Conservation (phyloP, 148 eudicot genomes). For the Nepenthes mirabilis region DNA sequence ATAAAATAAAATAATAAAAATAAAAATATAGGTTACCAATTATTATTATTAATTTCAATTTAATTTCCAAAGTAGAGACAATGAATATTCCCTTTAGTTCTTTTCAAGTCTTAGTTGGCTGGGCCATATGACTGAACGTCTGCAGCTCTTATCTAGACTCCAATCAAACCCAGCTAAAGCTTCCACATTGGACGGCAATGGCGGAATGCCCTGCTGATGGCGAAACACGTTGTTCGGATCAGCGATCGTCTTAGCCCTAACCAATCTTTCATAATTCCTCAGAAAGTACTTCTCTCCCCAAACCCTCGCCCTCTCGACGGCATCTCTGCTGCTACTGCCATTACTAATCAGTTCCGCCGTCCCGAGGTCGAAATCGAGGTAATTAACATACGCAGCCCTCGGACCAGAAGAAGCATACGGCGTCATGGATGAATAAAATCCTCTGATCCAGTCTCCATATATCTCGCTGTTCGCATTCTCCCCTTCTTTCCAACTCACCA, state of each 20-base stretch:
- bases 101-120: too few relatives aligned
- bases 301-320: slow-evolving; percentile 33
- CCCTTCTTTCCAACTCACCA: slow-evolving; percentile 34
- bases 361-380: slow-evolving; percentile 49
- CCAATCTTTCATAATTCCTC: slow-evolving; percentile 45
- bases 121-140: too few relatives aligned
- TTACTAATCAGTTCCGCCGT: slow-evolving; percentile 1
- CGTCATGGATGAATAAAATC: slow-evolving; percentile 30
- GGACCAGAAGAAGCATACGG: slow-evolving; percentile 36
- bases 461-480: slow-evolving; percentile 12
- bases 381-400: slow-evolving; percentile 49
- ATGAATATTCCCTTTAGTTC: too few relatives aligned
- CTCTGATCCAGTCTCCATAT: slow-evolving; percentile 38
- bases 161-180: too few relatives aligned
- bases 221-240: slow-evolving; percentile 44
- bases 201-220: slow-evolving; percentile 47
- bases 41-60: too few relatives aligned
- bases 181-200: slow-evolving; percentile 2
- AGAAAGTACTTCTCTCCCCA: slow-evolving; percentile 56
- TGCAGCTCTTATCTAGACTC: too few relatives aligned
- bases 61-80: too few relatives aligned
- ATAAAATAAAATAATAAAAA: too few relatives aligned
- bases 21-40: too few relatives aligned
- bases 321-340: slow-evolving; percentile 4
- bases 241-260: slow-evolving; percentile 34